A percentile compares a stretch with the other conserved stretches of the same genome.
These are phyloP conservation scores for Toxoplasma gondii DNA, from an alignment of 169 alveolate genomes.

Conservation along the genomic window DNA sequence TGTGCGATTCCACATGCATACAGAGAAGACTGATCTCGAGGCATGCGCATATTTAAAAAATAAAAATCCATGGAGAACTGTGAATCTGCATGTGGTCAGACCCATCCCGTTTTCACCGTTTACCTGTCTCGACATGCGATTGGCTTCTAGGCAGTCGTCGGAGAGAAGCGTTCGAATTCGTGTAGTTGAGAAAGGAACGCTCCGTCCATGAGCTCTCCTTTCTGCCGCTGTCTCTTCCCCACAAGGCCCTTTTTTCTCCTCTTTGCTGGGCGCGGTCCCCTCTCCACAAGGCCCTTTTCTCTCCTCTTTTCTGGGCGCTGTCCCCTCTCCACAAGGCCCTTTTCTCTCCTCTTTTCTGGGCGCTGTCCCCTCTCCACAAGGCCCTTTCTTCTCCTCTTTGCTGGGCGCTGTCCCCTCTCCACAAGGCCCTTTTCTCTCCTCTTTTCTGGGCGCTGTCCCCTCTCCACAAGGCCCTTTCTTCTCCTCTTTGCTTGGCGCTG, in stretches of 20 bases:
- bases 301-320: not conserved
- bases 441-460: not conserved
- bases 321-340: not conserved
- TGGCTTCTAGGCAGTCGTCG: constrained; percentile 37
- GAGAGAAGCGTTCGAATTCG: constrained; percentile 16
- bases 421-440: not conserved
- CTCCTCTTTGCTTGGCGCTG: too few relatives aligned
- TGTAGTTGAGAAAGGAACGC: not conserved
- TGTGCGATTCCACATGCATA: too few relatives aligned
- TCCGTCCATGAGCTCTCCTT: not conserved
- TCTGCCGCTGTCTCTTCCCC: not conserved
- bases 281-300: not conserved
- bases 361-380: not conserved
- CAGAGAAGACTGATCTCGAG: too few relatives aligned
- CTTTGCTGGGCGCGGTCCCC: not conserved
- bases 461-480: not conserved
- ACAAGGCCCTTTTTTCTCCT: not conserved
- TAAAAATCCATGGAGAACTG: too few relatives aligned
- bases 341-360: too few relatives aligned
- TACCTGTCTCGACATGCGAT: constrained; percentile 24
- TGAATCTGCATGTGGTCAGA: too few relatives aligned
- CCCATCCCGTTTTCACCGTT: too few relatives aligned
- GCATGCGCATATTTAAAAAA: too few relatives aligned
- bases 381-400: not conserved
- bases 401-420: not conserved